These are phyloP conservation scores for Nyctanthes arbortristis DNA, from an alignment of 257 asterid species.

Conservation along the genomic window DNA sequence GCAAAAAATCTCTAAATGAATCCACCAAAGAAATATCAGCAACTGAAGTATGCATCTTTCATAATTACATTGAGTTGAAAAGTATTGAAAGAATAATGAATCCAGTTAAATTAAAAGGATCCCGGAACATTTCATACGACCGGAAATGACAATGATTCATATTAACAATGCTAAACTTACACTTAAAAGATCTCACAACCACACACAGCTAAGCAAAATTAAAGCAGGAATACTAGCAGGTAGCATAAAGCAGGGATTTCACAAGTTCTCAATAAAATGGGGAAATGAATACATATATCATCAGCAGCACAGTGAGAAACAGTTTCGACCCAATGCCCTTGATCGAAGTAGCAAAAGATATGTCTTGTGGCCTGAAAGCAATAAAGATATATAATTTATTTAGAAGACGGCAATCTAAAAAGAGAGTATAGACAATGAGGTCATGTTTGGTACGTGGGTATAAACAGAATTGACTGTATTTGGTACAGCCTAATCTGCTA, in stretches of 20 bases:
- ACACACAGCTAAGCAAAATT: conserved; percentile 44
- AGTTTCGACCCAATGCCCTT: conserved; percentile 28
- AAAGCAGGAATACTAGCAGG: too few relatives aligned
- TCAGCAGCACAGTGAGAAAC: conserved; percentile 37
- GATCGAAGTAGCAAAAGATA: conserved; percentile 49
- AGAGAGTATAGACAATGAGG: neutral
- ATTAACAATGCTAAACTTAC: conserved; percentile 51
- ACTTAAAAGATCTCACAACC: conserved; percentile 24
- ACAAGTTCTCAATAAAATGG: conserved; percentile 34
- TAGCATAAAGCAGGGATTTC: conserved; percentile 26
- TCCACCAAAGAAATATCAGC: neutral
- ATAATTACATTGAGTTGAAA: neutral
- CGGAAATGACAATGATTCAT: conserved; percentile 23
- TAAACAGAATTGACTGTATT: neutral
- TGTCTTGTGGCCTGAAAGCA: conserved; percentile 62
- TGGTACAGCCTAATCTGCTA: neutral
- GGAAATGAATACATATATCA: conserved; percentile 40
- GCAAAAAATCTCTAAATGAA: neutral
- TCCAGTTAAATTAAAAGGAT: neutral
- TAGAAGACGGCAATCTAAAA: neutral
- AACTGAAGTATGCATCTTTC: neutral
- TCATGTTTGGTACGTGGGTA: neutral
- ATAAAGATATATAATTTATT: neutral
- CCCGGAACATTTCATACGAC: neutral
- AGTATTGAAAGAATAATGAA: neutral